Conservation (phyloP, 306 rosid species). For the Medicago ruthenica region DNA sequence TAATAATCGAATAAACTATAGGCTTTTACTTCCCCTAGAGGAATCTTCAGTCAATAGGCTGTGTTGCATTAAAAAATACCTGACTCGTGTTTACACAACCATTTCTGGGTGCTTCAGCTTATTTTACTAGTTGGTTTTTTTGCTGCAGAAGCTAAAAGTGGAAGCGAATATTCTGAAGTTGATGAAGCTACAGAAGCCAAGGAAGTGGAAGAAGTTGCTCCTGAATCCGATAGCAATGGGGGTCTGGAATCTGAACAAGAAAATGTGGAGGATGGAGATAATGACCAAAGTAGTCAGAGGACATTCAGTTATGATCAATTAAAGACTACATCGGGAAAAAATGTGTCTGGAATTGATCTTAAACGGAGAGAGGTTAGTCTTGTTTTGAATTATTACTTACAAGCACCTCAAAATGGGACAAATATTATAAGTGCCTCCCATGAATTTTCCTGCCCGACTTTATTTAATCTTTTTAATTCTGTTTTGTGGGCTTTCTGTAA, state of each 20-base stretch:
- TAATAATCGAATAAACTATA: not conserved
- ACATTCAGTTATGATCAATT: conserved; percentile 76
- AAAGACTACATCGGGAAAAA: conserved; percentile 66
- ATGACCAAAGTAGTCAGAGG: conserved; percentile 31
- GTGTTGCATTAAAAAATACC: conserved; percentile 21
- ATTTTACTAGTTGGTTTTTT: conserved; percentile 40
- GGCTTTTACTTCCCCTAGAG: conserved; percentile 14
- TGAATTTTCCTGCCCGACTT: not conserved
- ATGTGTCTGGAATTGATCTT: conserved; percentile 70
- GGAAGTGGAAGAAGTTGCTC: conserved; percentile 59
- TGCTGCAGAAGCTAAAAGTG: conserved; percentile 56
- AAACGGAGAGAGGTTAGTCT: conserved; percentile 83
- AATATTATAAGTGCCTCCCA: conserved; percentile 6
- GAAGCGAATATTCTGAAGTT: conserved; percentile 48
- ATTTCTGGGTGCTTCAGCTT: conserved; percentile 21
- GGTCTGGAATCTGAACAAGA: conserved; percentile 66
- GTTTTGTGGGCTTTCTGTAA: conserved; percentile 5
- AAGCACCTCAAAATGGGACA: conserved; percentile 6
- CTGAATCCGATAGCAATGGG: conserved; percentile 49
- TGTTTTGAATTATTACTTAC: conserved; percentile 1
- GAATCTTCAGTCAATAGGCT: conserved; percentile 16
- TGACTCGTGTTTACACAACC: conserved; percentile 3
- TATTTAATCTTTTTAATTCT: not conserved
- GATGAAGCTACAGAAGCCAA: conserved; percentile 69
- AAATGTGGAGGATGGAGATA: conserved; percentile 46